Conservation (phyloP, 225 moss, liverwort and hornwort species). For the Marchantia paleacea region DNA sequence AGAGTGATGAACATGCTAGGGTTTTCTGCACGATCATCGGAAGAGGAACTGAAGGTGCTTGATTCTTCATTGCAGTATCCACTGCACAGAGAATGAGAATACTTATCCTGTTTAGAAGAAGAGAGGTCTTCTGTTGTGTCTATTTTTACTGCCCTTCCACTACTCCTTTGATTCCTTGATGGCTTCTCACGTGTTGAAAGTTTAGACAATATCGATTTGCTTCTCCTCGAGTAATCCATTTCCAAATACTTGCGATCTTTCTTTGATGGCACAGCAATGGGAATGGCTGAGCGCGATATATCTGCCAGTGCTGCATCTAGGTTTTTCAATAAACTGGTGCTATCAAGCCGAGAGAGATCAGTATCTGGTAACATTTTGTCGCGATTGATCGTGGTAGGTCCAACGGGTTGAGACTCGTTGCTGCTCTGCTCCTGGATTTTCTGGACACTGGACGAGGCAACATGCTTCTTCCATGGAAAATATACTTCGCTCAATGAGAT, state of each 20-base stretch:
- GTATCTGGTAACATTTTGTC: not conserved
- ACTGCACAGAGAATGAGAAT: too few species aligned
- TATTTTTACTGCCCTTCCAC: not conserved
- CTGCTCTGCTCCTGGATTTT: not conserved
- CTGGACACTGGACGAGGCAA: not conserved
- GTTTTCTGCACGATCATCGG: not conserved
- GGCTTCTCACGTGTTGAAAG: not conserved
- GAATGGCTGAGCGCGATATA: not conserved
- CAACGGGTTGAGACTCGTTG: not conserved
- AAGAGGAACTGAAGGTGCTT: not conserved
- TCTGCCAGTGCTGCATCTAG: conserved; percentile 22
- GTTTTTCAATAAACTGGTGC: conserved; percentile 10
- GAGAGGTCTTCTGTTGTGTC: not conserved
- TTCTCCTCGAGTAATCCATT: not conserved
- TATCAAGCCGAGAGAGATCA: conserved; percentile 17
- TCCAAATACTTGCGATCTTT: not conserved
- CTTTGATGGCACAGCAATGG: not conserved
- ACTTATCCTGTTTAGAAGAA: not conserved
- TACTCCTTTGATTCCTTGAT: not conserved
- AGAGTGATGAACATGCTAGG: conserved; percentile 10
- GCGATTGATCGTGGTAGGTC: not conserved
- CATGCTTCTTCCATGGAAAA: conserved; percentile 11
- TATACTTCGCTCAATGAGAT: conserved; percentile 6
- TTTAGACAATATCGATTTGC: not conserved
- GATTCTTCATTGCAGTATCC: too few species aligned